Base-by-base conservation (phyloP, 2,329 filamentous ascomycete species). In the Scorias spongiosa region DNA sequence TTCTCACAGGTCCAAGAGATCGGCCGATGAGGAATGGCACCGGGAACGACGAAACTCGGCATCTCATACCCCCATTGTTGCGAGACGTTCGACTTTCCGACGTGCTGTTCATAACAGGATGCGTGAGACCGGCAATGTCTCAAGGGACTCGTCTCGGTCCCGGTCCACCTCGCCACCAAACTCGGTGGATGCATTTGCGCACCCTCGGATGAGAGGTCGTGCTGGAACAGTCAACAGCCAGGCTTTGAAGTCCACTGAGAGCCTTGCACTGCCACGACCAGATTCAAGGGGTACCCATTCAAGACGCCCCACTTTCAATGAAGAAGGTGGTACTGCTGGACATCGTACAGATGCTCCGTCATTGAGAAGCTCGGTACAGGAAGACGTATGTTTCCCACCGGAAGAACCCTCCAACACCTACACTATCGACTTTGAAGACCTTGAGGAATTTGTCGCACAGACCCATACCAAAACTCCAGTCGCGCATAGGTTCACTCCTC, bases 111-210 rank as follows among this genome's bases (percentile, higher is more conserved):
- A 57, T 47, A 54, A 54, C 37, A 41, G 53, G 3, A 48, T 48
- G 42, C 46, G 46, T n/a, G 50, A 52, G 17, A 32, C 28, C 10
- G 49, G 47, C 18, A 44, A 49, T 15, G 46, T 18, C 6, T 53
- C 52, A 53, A 60, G 48, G 53, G 63, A 54, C 1, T 54, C 54
- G 17, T 57, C 54, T 9, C 72, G 72, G 17, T 76, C 75, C 40
- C 75, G 85, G 44, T 86, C 84, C 1, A 68, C 76, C 2, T 96
- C 91, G 5, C 89, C 89, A 10, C 91, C 91, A 7, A 98, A 95
- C 63, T 98, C 91, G 0, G 87, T 98, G 42, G 93, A 96, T 62
- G 91, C 91, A 3, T 98, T 98, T 63, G 91, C 91, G 14, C 84
- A 91, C 56, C 84, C 85, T 44, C 81, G 86, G 42, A 84, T 86